A percentile compares a stretch with the other conserved stretches of the same genome.
Conservation (phyloP, 768 basidiomycete species). For the Suillus subalutaceus region DNA sequence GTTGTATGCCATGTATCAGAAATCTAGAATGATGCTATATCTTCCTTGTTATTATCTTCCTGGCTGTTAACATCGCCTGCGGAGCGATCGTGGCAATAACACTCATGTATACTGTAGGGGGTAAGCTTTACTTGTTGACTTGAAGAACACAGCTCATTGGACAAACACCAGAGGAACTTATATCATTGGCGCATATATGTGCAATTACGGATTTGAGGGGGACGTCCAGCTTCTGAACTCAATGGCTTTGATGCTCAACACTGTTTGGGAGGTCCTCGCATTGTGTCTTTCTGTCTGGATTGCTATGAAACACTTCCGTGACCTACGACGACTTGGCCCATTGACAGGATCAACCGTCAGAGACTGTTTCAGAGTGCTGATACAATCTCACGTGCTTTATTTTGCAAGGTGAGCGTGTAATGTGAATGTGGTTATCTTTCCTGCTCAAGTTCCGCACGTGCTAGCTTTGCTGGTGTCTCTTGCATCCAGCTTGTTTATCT, state of each 20-base stretch:
- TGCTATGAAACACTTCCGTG: background rate
- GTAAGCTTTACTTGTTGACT: background rate
- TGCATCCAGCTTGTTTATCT: too few species aligned
- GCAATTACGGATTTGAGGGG: background rate
- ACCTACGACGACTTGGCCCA: background rate
- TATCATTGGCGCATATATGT: background rate
- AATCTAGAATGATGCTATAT: too few species aligned
- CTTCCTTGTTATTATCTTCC: background rate
- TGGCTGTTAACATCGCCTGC: background rate
- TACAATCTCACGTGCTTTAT: background rate
- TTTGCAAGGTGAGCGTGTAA: background rate
- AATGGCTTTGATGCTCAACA: background rate
- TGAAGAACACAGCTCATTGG: background rate
- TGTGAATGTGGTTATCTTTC: background rate
- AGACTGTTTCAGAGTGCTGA: background rate
- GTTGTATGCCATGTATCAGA: too few species aligned
- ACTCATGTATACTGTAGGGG: accelerated
- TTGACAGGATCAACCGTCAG: background rate
- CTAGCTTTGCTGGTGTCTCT: too few species aligned
- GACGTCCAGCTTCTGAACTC: background rate
- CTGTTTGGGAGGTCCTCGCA: background rate
- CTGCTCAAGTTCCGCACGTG: too few species aligned
- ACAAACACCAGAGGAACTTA: background rate
- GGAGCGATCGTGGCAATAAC: background rate
- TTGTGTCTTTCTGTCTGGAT: background rate